A percentile compares a stretch with the other conserved stretches of the same genome.
Conservation (phyloP, 495 filamentous ascomycete species). For the Hypomontagnella submonticulosa region DNA sequence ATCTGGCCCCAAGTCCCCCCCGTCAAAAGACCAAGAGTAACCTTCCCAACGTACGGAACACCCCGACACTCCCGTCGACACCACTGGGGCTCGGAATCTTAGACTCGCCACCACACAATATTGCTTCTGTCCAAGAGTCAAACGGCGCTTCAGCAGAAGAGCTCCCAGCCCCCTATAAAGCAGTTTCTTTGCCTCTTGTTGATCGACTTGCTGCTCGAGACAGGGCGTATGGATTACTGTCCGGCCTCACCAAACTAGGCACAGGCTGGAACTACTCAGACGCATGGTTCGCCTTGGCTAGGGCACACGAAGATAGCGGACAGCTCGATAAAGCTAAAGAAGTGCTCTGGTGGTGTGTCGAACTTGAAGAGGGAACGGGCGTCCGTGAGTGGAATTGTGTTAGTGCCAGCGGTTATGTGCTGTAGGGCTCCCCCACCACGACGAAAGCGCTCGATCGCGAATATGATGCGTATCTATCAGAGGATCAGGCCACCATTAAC, state of each 20-base stretch:
- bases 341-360: slow-evolving; percentile 80
- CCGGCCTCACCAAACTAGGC: slow-evolving; percentile 83
- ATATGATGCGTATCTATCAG: background rate
- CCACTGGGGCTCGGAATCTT: slow-evolving; percentile 55
- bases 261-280: slow-evolving; percentile 92
- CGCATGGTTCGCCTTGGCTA: slow-evolving; percentile 89
- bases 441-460: slow-evolving; percentile 3
- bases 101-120: slow-evolving; percentile 16
- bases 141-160: slow-evolving; percentile 38
- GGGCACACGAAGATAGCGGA: slow-evolving; percentile 84
- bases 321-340: slow-evolving; percentile 85
- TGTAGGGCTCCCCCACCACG: slow-evolving; percentile 49
- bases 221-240: slow-evolving; percentile 84
- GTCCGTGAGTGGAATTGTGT: slow-evolving; percentile 69
- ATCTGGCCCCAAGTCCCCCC: slow-evolving; percentile 24
- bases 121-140: slow-evolving; percentile 16
- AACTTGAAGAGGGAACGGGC: slow-evolving; percentile 73
- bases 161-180: slow-evolving; percentile 58
- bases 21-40: slow-evolving; percentile 4
- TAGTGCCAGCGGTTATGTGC: slow-evolving; percentile 66
- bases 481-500: background rate
- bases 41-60: background rate
- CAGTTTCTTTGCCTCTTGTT: slow-evolving; percentile 68
- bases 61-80: slow-evolving; percentile 47
- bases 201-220: slow-evolving; percentile 87